Conservation (phyloP, 2,329 filamentous ascomycete genomes). For the Pezicula carpinea region DNA sequence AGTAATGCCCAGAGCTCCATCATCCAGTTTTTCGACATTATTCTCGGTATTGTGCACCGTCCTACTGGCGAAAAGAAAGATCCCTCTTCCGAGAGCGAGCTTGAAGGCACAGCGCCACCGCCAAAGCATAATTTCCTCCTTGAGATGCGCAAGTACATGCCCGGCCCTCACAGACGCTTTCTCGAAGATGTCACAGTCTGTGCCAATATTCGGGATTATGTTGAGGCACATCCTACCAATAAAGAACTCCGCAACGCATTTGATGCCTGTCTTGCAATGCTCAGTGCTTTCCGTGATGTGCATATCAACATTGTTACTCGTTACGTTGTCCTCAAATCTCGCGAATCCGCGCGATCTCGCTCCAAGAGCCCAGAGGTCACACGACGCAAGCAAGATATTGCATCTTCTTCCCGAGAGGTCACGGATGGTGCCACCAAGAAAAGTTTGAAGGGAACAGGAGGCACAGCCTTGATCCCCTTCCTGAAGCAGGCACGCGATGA, state of each 20-base stretch:
- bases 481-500: slow-evolving; percentile 95
- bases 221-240: slow-evolving; percentile 58
- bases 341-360: slow-evolving; percentile 58
- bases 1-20: slow-evolving; percentile 96
- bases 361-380: slow-evolving; percentile 46
- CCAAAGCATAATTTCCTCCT: slow-evolving; percentile 84
- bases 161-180: slow-evolving; percentile 85
- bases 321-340: slow-evolving; percentile 88
- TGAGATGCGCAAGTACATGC: slow-evolving; percentile 98
- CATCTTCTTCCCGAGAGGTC: slow-evolving; percentile 43
- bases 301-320: slow-evolving; percentile 95
- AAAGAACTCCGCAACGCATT: slow-evolving; percentile 72
- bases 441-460: slow-evolving; percentile 82
- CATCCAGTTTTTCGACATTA: slow-evolving; percentile 95
- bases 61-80: slow-evolving; percentile 72
- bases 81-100: slow-evolving; percentile 40
- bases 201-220: slow-evolving; percentile 83
- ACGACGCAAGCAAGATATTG: slow-evolving; percentile 57
- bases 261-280: slow-evolving; percentile 80
- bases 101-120: slow-evolving; percentile 39
- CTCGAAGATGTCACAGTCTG: slow-evolving; percentile 73
- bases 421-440: slow-evolving; percentile 39
- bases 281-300: slow-evolving; percentile 63
- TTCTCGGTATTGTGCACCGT: slow-evolving; percentile 82
- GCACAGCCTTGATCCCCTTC: slow-evolving; percentile 91